Conservation (phyloP, 371 early-diverging fungal species). For the Mucor plumbeus region DNA sequence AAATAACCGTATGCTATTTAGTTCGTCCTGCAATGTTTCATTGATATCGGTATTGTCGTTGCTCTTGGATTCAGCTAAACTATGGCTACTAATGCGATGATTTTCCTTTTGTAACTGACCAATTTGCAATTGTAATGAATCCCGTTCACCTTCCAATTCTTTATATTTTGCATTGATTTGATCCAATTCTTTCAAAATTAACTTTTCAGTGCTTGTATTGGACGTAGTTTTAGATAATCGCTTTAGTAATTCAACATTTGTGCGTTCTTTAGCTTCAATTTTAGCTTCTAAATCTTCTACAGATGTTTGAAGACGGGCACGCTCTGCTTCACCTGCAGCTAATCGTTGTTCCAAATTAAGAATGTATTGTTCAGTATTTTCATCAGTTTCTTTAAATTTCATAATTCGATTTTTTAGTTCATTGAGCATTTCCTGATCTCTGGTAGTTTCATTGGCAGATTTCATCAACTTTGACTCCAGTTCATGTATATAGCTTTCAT, state of each 20-base stretch:
- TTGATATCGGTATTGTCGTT: background rate
- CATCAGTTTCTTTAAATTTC: slow-evolving; percentile 42
- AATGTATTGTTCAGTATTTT: slow-evolving; percentile 47
- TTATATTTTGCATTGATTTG: slow-evolving; percentile 29
- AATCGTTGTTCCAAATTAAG: slow-evolving; percentile 36
- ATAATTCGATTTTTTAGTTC: slow-evolving; percentile 35
- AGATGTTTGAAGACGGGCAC: slow-evolving; percentile 9
- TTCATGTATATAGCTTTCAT: slow-evolving; percentile 47
- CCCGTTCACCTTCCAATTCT: slow-evolving; percentile 33
- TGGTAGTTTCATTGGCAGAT: slow-evolving; percentile 30
- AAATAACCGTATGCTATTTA: background rate
- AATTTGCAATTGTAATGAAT: slow-evolving; percentile 26
- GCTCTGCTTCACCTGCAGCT: slow-evolving; percentile 29
- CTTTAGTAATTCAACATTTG: slow-evolving; percentile 26
- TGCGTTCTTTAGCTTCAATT: slow-evolving; percentile 28
- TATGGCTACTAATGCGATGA: slow-evolving; percentile 1
- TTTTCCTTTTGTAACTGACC: slow-evolving; percentile 3
- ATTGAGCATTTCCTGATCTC: slow-evolving; percentile 39
- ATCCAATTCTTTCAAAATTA: slow-evolving; percentile 42
- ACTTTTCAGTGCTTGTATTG: slow-evolving; percentile 23
- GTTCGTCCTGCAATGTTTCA: background rate
- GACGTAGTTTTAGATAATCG: slow-evolving; percentile 18
- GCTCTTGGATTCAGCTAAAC: background rate
- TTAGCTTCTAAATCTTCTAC: slow-evolving; percentile 31
- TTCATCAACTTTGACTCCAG: slow-evolving; percentile 47